Evolutionary conservation across 805 yeast genomes (phyloP).

Genomic region (Metschnikowia drakensbergensis): DNA sequence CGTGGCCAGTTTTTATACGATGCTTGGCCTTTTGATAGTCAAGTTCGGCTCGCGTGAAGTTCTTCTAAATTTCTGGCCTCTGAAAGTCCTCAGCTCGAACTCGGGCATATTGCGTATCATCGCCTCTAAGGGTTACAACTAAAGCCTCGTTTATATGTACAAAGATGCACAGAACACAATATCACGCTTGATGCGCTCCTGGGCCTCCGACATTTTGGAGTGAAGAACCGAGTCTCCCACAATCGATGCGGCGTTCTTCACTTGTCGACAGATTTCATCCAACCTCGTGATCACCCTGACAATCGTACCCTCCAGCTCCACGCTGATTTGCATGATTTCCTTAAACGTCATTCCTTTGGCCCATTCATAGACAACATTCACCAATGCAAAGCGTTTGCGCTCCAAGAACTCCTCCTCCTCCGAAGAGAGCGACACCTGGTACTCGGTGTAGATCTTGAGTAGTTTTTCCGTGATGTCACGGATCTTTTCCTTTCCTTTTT

Average conservation of each 20-base stretch:
- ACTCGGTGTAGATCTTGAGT: conserved; percentile 55
- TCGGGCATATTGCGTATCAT: conserved; percentile 28
- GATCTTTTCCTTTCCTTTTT: conserved; percentile 62
- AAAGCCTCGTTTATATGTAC: conserved; percentile 49
- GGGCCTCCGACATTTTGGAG: conserved; percentile 86
- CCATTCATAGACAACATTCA: conserved; percentile 97
- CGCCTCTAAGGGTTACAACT: conserved; percentile 6
- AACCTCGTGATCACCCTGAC: conserved; percentile 92
- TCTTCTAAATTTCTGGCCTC: conserved; percentile 18
- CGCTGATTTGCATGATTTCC: conserved; percentile 84
- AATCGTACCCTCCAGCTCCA: conserved; percentile 93
- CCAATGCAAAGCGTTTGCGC: conserved; percentile 80
- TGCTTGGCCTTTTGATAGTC: conserved; percentile 32
- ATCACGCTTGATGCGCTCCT: conserved; percentile 92
- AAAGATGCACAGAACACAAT: conserved; percentile 96
- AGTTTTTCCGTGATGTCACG: conserved; percentile 64
- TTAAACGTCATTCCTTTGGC: conserved; percentile 90
- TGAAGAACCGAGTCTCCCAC: conserved; percentile 92
- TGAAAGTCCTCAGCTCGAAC: conserved; percentile 12
- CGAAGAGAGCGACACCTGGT: conserved; percentile 70
- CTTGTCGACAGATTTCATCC: conserved; percentile 94
- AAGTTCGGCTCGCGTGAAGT: conserved; percentile 27
- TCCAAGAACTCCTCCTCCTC: conserved; percentile 86
- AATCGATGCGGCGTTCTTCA: conserved; percentile 87
- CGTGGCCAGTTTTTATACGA: conserved; percentile 36